Evolutionary conservation across 1,139 yeast genomes (phyloP).

Genomic region (Blastobotrys illinoisensis): DNA sequence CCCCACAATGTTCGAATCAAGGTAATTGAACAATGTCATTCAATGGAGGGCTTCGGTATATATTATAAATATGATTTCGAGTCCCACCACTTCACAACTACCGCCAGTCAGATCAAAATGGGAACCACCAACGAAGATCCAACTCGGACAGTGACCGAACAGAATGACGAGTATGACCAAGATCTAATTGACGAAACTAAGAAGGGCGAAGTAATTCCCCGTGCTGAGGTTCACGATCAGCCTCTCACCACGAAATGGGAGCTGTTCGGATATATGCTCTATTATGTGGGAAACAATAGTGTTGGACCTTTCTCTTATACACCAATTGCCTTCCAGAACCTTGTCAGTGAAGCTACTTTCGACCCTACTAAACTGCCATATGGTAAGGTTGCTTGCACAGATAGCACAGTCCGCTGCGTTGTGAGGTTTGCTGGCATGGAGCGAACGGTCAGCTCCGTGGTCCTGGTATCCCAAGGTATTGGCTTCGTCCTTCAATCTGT

Average conservation of each 20-base stretch:
- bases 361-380: constrained; percentile 8
- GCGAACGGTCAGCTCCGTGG: constrained; percentile 7
- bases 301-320: constrained; percentile 17
- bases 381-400: constrained; percentile 5
- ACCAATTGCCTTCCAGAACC: constrained; percentile 13
- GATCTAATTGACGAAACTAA: background rate
- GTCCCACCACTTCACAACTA: background rate
- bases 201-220: background rate
- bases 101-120: background rate
- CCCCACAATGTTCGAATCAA: background rate
- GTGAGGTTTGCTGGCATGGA: constrained; percentile 8
- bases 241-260: constrained; percentile 17
- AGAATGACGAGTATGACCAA: background rate
- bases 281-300: constrained; percentile 18
- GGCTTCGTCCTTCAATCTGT: constrained; percentile 17
- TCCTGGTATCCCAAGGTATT: constrained; percentile 13
- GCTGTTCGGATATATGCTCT: constrained; percentile 16
- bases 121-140: background rate
- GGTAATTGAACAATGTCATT: no score
- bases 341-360: constrained; percentile 11
- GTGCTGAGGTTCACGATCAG: background rate
- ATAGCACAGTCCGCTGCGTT: constrained; percentile 4
- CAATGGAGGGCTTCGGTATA: no score
- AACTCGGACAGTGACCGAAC: background rate
- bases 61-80: no score